Base-by-base conservation (phyloP, 2,329 filamentous ascomycete genomes). In the Xylaria sp. region DNA sequence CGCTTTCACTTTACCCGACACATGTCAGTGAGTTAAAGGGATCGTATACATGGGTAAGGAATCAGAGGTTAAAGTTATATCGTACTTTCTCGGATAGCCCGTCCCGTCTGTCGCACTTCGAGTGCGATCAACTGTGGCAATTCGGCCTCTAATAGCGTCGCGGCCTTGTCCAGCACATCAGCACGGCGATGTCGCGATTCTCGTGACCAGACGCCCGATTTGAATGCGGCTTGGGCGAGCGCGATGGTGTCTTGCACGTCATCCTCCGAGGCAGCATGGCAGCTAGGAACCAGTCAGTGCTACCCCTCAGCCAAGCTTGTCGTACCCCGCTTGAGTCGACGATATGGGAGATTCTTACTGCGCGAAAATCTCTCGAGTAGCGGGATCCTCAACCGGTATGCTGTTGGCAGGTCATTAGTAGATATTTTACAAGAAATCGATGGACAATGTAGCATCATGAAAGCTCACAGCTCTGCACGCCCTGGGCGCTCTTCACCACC, bases 81-180 rank as follows among this genome's bases (percentile, higher is more conserved):
- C 68, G 1, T 68, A 71, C 70, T 92, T 77, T 93, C 91, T 30
- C 90, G 87, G 32, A 90, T 82, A 0, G 88, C 87, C 0, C 90
- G 87, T 2, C 91, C 91, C 0, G 90, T 93, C 77, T 93, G 90
- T 39, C 78, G 81, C 7, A 91, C 88, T 77, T 93, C 91, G 3
- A 92, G 82, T 8, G 81, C 78, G 58, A 92, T 89, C 47, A 93
- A 83, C 0, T 80, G 77, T 0, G 86, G 82, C 0, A 93, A 81
- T 7, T 84, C 81, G 0, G 77, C 76, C 1, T 82, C 81, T 2
- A 92, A 82, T 0, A 90, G 81, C 0, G 78, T 75, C 0, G 89
- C 89, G 8, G 87, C 85, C 61, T 81, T 85, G 61, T 91, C 88
- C 12, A 92, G 83, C 7, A 90, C 86, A 21, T 87, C 84, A 66